phyloP scores from a whole-genome alignment of 202 grass and related monocot species.

The Eragrostis tef region DNA sequence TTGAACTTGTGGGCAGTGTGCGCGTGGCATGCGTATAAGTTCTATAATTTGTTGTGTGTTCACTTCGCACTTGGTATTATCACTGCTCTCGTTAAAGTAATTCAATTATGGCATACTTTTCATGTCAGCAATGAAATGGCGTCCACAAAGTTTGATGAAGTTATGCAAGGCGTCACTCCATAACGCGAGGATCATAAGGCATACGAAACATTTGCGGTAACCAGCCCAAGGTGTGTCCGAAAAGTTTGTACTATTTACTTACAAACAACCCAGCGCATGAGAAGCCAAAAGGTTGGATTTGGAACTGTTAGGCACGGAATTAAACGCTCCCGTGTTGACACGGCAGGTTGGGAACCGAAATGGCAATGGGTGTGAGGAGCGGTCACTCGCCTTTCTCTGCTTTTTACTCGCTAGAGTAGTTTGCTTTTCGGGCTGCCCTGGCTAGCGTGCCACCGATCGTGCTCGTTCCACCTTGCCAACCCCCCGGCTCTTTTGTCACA shows the following conservation, averaged over 20 bases:
- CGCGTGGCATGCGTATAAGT: too few species aligned
- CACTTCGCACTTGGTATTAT: too few species aligned
- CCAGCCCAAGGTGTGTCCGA: background rate
- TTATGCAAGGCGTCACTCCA: background rate
- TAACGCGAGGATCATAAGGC: background rate
- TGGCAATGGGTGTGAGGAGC: background rate
- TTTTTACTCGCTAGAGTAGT: too few species aligned
- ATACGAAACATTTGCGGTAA: background rate
- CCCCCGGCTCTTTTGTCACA: background rate
- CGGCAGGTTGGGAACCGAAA: slow-evolving; percentile 21
- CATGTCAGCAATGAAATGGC: background rate
- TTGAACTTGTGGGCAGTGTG: too few species aligned
- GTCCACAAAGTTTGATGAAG: background rate
- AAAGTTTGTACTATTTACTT: too few species aligned
- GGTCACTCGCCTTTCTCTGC: background rate
- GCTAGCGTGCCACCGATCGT: too few species aligned
- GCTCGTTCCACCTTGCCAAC: background rate
- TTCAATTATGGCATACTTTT: background rate
- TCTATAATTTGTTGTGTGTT: too few species aligned
- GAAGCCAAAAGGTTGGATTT: background rate
- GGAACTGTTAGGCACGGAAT: background rate
- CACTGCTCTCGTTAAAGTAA: too few species aligned
- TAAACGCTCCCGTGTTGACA: background rate
- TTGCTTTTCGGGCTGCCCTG: background rate
- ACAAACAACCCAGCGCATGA: too few species aligned